A percentile compares a stretch with the other conserved stretches of the same genome.
Conservation (phyloP, 2,329 filamentous ascomycete species). For the Pyrenophora seminiperda region DNA sequence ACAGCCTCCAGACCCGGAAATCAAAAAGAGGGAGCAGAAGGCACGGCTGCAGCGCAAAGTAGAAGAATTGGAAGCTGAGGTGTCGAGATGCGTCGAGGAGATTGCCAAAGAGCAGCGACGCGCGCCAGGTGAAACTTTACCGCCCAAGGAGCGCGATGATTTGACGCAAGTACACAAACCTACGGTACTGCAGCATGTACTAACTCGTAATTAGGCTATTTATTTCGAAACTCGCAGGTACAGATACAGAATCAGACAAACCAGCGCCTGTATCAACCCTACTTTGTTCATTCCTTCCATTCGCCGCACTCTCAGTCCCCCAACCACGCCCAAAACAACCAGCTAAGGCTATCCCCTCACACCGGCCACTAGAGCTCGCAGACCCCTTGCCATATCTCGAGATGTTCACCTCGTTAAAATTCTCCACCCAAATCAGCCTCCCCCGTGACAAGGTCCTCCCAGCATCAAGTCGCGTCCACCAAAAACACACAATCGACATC, state of each 20-base stretch:
- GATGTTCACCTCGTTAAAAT: slow-evolving; percentile 70
- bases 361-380: slow-evolving; percentile 65
- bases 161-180: slow-evolving; percentile 25
- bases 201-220: slow-evolving; percentile 30
- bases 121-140: slow-evolving; percentile 15
- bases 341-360: slow-evolving; percentile 60
- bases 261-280: slow-evolving; percentile 38
- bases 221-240: slow-evolving; percentile 27
- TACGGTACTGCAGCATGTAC: neutral
- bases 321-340: slow-evolving; percentile 31
- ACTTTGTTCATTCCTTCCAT: slow-evolving; percentile 50
- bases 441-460: slow-evolving; percentile 20
- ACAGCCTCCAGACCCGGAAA: slow-evolving; percentile 27
- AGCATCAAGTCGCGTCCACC: slow-evolving; percentile 22
- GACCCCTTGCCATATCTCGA: slow-evolving; percentile 73
- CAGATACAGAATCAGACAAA: slow-evolving; percentile 24
- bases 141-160: slow-evolving; percentile 28
- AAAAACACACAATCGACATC: slow-evolving; percentile 61
- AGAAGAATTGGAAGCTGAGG: slow-evolving; percentile 39
- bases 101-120: slow-evolving; percentile 35
- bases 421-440: slow-evolving; percentile 58
- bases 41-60: slow-evolving; percentile 36
- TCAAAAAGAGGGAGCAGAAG: slow-evolving; percentile 38
- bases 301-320: slow-evolving; percentile 34
- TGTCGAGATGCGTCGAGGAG: slow-evolving; percentile 36